Percentiles rank a stretch among this genome's conserved stretches.
Evolutionary conservation across 208 protist species (phyloP).

Genomic region (Leishmania aethiopica): DNA sequence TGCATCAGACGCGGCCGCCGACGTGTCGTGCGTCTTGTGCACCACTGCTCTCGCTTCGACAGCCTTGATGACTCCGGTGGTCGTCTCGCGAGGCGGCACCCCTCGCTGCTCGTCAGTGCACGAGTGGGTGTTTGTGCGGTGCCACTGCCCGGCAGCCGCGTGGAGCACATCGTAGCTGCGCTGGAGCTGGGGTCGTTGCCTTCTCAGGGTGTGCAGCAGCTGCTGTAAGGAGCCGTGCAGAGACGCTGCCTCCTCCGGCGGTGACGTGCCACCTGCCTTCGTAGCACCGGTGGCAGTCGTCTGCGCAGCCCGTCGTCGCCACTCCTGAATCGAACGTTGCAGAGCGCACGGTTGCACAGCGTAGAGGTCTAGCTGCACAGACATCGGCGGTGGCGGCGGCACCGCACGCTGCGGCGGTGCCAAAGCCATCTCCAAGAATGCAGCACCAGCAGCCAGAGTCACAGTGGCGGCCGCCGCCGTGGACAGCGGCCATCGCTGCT

Average conservation of each 20-base stretch:
- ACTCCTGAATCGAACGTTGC: neutral
- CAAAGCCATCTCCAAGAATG: constrained; percentile 22
- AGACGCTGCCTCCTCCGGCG: neutral
- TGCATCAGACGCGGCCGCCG: neutral
- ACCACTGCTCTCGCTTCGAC: neutral
- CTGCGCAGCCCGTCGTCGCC: neutral
- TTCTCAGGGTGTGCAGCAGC: neutral
- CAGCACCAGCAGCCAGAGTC: neutral
- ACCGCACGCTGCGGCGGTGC: constrained; percentile 6
- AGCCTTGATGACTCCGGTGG: neutral
- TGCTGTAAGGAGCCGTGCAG: constrained; percentile 2
- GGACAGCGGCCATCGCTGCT: neutral
- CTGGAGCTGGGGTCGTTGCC: neutral
- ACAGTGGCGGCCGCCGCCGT: neutral
- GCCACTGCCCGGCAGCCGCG: neutral
- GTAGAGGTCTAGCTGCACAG: constrained; percentile 40
- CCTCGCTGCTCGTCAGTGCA: neutral
- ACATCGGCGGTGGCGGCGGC: constrained; percentile 41
- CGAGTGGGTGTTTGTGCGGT: neutral
- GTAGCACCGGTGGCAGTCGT: neutral
- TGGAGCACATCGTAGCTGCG: neutral
- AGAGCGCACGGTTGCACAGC: constrained; percentile 7
- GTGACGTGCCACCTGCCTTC: neutral
- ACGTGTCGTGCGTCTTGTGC: neutral
- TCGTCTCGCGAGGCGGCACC: constrained; percentile 10